Percentiles rank a stretch among this genome's conserved stretches.
phyloP scores from a whole-genome alignment of 257 asterid species.

The Fraxinus excelsior region DNA sequence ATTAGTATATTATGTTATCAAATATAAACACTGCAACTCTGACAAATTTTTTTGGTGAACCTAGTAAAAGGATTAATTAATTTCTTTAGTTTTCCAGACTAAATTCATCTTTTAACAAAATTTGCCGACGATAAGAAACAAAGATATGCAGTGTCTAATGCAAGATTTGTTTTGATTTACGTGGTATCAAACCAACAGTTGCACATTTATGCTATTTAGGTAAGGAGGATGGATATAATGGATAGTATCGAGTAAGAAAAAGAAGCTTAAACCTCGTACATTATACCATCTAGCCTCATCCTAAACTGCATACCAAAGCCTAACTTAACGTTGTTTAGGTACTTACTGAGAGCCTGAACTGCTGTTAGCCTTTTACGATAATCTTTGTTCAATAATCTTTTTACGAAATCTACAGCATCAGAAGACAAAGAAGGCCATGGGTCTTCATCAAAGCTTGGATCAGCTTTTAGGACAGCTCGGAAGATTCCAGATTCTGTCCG shows the following conservation, averaged over 20 bases:
- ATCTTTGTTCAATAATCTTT: slow-evolving; percentile 79
- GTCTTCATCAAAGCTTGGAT: slow-evolving; percentile 75
- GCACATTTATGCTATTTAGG: not conserved
- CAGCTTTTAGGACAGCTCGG: slow-evolving; percentile 66
- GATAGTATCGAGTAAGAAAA: not conserved
- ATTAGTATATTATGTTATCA: not conserved
- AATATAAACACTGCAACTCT: not conserved
- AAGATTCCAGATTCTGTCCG: slow-evolving; percentile 80
- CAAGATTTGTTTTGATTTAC: not conserved
- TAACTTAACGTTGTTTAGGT: not conserved
- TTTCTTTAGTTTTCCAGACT: not conserved
- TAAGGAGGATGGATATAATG: not conserved
- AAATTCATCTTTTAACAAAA: not conserved
- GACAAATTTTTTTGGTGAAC: not conserved
- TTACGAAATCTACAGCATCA: slow-evolving; percentile 85
- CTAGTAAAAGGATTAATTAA: too few relatives aligned
- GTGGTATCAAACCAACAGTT: not conserved
- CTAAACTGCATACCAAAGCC: not conserved
- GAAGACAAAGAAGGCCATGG: slow-evolving; percentile 85
- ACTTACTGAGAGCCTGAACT: slow-evolving; percentile 88
- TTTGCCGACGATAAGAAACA: not conserved
- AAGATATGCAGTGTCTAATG: not conserved
- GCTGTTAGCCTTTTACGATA: slow-evolving; percentile 88
- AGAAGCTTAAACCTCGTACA: not conserved
- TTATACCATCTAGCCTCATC: not conserved